Evolutionary conservation across 2,329 filamentous ascomycete species (phyloP), one percentile per base, ranked within the genome.

Genomic region (Colletotrichum eleusines): DNA sequence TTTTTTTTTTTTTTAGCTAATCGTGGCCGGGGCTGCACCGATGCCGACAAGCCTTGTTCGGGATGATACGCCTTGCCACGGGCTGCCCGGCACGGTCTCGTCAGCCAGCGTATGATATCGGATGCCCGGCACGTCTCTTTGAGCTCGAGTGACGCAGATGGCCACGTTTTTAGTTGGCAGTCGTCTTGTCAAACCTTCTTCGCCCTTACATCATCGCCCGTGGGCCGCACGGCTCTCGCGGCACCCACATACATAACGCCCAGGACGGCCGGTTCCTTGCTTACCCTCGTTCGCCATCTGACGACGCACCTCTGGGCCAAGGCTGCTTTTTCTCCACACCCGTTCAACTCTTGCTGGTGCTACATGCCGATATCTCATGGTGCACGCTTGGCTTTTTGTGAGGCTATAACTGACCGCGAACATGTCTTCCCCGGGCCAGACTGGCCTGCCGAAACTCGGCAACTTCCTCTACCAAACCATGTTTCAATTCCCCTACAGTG

Each of bases 401-500:
- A n/a, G 9, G 42, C n/a, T n/a, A 46, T n/a, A 46, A 46, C 7
- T 9, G 12, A 46, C 20, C 12, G 7, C 42, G 11, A n/a, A n/a
- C 18, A 46, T 46, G 42, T 46, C 42, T 46, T 46, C 28, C 2
- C 23, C 16, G 18, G 16, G 14, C 12, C 28, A 53, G 28, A 28
- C 12, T 20, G 50, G 23, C 14, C 50, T 53, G 50, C 9, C 42
- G 31, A 53, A 53, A 8, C 20, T 46, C 12, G 42, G 42, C 20
- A 53, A 31, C 16, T 23, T 53, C 26, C 28, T 53, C 50, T 53
- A 53, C 28, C 28, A 31, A 31, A 53, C 28, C 28, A 5, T 53
- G 23, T 16, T 53, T 53, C 50, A 53, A 46, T 46, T 46, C 20
- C 60, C 60, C 35, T 63, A 63, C 48, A 63, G 60, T 38, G 60